These are phyloP conservation scores for Penicillium frequentans DNA, from an alignment of 2,329 filamentous ascomycete species.

Conservation along the genomic window DNA sequence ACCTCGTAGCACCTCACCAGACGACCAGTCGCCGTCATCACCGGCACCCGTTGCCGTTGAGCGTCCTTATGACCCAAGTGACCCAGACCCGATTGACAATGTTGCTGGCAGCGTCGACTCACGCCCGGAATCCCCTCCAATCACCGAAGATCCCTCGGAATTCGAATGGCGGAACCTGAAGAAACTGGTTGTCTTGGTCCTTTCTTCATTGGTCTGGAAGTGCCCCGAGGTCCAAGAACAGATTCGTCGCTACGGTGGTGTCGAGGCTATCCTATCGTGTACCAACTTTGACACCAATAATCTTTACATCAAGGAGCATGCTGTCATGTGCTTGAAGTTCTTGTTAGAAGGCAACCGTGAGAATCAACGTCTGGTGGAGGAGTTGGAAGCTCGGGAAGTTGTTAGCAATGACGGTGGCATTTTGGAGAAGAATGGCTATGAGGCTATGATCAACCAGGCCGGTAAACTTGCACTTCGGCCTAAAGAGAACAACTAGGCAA, in stretches of 20 bases:
- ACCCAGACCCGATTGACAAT: constrained; percentile 42
- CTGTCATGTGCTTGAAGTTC: constrained; percentile 83
- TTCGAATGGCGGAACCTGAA: constrained; percentile 83
- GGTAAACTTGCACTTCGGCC: constrained; percentile 44
- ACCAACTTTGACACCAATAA: constrained; percentile 92
- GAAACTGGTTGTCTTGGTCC: constrained; percentile 85
- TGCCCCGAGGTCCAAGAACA: constrained; percentile 82
- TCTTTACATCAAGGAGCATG: constrained; percentile 88
- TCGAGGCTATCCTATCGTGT: constrained; percentile 84
- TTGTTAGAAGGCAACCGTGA: constrained; percentile 53
- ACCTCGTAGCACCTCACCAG: constrained; percentile 29
- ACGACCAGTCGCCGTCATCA: constrained; percentile 29
- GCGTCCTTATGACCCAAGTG: constrained; percentile 60
- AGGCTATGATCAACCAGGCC: constrained; percentile 44
- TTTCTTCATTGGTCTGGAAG: constrained; percentile 86
- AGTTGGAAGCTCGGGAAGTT: constrained; percentile 47
- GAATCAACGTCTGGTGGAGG: constrained; percentile 55
- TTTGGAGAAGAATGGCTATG: constrained; percentile 43
- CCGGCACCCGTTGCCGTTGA: constrained; percentile 56
- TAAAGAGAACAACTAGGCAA: constrained; percentile 24
- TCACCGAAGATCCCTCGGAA: constrained; percentile 63
- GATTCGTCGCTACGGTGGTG: constrained; percentile 79
- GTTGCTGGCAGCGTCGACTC: constrained; percentile 41
- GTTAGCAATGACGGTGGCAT: constrained; percentile 42
- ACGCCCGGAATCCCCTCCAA: constrained; percentile 47